Percentiles rank a stretch among this genome's conserved stretches.
These are phyloP conservation scores for Tothia fuscella DNA, from an alignment of 2,329 filamentous ascomycete genomes.

Conservation along the genomic window DNA sequence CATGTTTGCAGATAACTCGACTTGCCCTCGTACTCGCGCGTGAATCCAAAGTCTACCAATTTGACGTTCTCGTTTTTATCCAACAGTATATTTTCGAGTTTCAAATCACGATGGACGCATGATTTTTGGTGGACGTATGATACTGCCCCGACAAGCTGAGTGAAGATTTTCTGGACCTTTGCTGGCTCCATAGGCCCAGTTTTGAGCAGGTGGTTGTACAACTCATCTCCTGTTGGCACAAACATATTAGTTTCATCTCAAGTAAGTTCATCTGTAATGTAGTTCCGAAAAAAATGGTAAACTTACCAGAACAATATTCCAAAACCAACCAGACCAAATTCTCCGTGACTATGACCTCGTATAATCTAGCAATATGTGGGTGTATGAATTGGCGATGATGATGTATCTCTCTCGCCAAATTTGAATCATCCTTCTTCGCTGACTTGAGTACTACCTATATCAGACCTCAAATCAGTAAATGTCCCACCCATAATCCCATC, in stretches of 20 bases:
- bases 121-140: constrained; percentile 89
- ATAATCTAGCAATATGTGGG: constrained; percentile 89
- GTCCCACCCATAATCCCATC: background rate
- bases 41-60: constrained; percentile 95
- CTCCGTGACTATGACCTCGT: constrained; percentile 97
- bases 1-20: constrained; percentile 93
- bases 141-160: constrained; percentile 89
- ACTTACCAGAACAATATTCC: constrained; percentile 83
- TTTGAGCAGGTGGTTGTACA: constrained; percentile 89
- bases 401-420: constrained; percentile 93
- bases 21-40: constrained; percentile 90
- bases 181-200: constrained; percentile 72
- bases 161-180: constrained; percentile 92
- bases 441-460: constrained; percentile 94
- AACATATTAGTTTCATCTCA: background rate
- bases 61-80: constrained; percentile 98
- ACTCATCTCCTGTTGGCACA: constrained; percentile 63
- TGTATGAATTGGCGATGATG: constrained; percentile 97
- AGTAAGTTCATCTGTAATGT: constrained; percentile 3
- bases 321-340: constrained; percentile 88
- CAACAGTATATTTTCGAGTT: constrained; percentile 90
- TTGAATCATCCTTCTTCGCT: constrained; percentile 88
- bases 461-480: background rate
- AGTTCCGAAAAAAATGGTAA: background rate
- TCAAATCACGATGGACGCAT: constrained; percentile 92